Evolutionary conservation across 164 flowering plant species (phyloP).

Genomic region (Liriodendron chinense): DNA sequence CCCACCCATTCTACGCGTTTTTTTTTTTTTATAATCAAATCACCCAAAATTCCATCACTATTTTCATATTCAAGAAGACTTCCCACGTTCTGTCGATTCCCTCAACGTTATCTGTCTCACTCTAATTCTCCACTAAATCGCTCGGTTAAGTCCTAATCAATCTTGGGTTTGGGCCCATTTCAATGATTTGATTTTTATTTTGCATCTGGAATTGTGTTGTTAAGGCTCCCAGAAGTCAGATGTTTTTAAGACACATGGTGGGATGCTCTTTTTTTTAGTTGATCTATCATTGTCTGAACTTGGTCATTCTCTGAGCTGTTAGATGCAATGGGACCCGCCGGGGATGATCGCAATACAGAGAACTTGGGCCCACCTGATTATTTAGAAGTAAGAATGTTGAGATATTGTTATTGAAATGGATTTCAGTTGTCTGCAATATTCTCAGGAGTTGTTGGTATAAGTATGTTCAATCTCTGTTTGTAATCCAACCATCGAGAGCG

Average conservation of each 20-base stretch:
- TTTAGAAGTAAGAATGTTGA: constrained; percentile 19
- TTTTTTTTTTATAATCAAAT: not conserved
- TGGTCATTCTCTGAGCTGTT: constrained; percentile 41
- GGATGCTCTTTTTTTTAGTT: not conserved
- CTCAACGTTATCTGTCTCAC: not conserved
- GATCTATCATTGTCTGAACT: constrained; percentile 30
- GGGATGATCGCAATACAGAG: constrained; percentile 20
- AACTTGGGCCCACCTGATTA: not conserved
- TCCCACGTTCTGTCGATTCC: constrained; percentile 12
- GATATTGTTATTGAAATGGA: constrained; percentile 9
- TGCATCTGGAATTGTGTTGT: not conserved
- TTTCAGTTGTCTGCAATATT: constrained; percentile 34
- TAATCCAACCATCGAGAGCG: not conserved
- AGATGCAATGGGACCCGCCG: constrained; percentile 15
- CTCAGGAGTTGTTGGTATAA: constrained; percentile 27
- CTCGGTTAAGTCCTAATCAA: not conserved
- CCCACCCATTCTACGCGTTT: not conserved
- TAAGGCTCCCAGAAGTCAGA: not conserved
- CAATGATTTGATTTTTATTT: constrained; percentile 1
- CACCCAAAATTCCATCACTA: not conserved
- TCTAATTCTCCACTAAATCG: not conserved
- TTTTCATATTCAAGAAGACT: not conserved
- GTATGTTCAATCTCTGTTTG: constrained; percentile 5
- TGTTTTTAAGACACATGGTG: not conserved
- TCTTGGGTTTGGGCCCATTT: not conserved